Conservation (phyloP, 306 rosid genomes). For the Adenanthera pavonina region DNA sequence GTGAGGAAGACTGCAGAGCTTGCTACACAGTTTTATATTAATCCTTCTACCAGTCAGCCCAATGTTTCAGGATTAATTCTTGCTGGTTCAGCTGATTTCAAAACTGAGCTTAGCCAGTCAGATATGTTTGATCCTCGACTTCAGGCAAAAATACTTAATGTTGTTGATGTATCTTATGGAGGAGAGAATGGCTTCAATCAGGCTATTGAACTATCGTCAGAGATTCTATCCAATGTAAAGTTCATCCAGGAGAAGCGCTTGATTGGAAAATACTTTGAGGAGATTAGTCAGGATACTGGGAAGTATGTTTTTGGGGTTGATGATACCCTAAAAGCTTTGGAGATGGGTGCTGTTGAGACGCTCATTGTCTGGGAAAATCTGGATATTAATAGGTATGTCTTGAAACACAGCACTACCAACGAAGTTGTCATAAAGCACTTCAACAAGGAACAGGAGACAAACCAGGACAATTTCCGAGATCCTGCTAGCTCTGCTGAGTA, state of each 20-base stretch:
- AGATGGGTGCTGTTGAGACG: constrained; percentile 90
- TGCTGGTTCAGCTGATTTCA: constrained; percentile 35
- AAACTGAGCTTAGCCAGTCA: constrained; percentile 34
- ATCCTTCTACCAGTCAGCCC: constrained; percentile 32
- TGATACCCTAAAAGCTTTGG: constrained; percentile 82
- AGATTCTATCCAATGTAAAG: constrained; percentile 84
- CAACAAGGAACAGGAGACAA: constrained; percentile 80
- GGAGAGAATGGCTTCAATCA: constrained; percentile 26
- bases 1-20: constrained; percentile 67
- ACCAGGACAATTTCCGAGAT: constrained; percentile 74
- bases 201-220: constrained; percentile 17
- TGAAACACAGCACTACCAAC: constrained; percentile 60
- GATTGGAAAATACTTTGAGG: constrained; percentile 93
- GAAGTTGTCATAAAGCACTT: constrained; percentile 71
- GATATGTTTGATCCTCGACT: constrained; percentile 32
- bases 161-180: constrained; percentile 25
- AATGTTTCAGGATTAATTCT: constrained; percentile 26
- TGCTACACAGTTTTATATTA: constrained; percentile 52
- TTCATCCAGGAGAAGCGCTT: constrained; percentile 88
- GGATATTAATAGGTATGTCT: constrained; percentile 72
- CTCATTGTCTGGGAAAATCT: constrained; percentile 95
- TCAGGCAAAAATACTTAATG: constrained; percentile 29
- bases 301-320: constrained; percentile 94
- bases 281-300: constrained; percentile 94
- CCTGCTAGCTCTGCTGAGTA: constrained; percentile 50